phyloP scores from a whole-genome alignment of 2,329 filamentous ascomycete species.

The Paracorniculantispora psalliotae region DNA sequence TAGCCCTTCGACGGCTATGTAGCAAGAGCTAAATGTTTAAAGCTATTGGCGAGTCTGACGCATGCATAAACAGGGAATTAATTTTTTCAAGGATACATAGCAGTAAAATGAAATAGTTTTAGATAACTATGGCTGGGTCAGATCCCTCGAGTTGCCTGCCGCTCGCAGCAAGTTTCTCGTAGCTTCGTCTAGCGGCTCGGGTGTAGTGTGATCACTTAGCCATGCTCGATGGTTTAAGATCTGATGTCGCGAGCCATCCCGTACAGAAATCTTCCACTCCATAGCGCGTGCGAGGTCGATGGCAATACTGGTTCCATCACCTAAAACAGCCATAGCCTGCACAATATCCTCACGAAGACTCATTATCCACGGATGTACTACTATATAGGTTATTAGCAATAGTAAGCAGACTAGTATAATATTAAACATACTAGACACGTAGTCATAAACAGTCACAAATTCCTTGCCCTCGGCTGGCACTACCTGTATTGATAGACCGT shows the following conservation, averaged over 20 bases:
- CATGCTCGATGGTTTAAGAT: constrained; percentile 3
- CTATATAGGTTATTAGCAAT: neutral
- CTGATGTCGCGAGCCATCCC: neutral
- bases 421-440: constrained; percentile 11
- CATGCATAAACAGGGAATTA: neutral
- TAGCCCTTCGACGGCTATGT: neutral
- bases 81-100: neutral
- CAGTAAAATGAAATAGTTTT: neutral
- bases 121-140: neutral
- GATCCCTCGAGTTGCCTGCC: neutral
- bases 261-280: constrained; percentile 10
- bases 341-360: constrained; percentile 10
- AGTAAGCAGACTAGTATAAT: neutral
- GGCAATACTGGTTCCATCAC: constrained; percentile 1
- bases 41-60: neutral
- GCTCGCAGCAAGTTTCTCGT: neutral
- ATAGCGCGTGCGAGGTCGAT: neutral
- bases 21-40: neutral
- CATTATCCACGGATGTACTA: constrained; percentile 13
- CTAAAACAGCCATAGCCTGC: neutral
- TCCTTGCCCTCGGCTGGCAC: constrained; percentile 20
- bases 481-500: constrained; percentile 19
- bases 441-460: constrained; percentile 25
- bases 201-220: constrained; percentile 6
- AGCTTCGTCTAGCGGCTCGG: neutral